Evolutionary conservation across 805 yeast genomes (phyloP).

Genomic region (Ogataea ganodermae): DNA sequence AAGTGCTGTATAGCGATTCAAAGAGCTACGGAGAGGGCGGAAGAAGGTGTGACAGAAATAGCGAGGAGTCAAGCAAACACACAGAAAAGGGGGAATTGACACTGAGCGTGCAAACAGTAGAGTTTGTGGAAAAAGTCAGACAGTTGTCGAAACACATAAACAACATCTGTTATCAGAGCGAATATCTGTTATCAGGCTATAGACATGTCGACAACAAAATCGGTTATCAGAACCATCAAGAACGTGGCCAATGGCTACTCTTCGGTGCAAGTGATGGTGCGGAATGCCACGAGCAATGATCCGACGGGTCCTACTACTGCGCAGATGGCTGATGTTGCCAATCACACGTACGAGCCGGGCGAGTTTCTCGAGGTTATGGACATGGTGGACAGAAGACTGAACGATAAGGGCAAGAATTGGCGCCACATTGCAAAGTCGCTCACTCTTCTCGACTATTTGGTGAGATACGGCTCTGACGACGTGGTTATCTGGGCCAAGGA

Average conservation of each 20-base stretch:
- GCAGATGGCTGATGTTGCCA: constrained; percentile 82
- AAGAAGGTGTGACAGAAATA: neutral
- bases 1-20: constrained; percentile 5
- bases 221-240: constrained; percentile 79
- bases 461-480: constrained; percentile 82
- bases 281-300: constrained; percentile 92
- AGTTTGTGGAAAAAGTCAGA: neutral
- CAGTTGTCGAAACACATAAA: neutral
- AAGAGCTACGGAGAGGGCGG: constrained; percentile 6
- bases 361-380: constrained; percentile 91
- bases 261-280: constrained; percentile 78
- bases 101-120: neutral
- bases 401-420: constrained; percentile 97
- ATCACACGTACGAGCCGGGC: constrained; percentile 65
- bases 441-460: constrained; percentile 84
- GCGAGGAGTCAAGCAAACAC: neutral
- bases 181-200: constrained; percentile 9
- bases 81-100: neutral
- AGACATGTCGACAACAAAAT: constrained; percentile 60
- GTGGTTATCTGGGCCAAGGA: constrained; percentile 92
- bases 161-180: constrained; percentile 4
- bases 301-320: constrained; percentile 78
- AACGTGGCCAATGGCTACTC: constrained; percentile 91
- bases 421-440: constrained; percentile 91
- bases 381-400: constrained; percentile 85